Evolutionary conservation across 2,329 filamentous ascomycete species (phyloP).

Genomic region (Fusarium piperis): DNA sequence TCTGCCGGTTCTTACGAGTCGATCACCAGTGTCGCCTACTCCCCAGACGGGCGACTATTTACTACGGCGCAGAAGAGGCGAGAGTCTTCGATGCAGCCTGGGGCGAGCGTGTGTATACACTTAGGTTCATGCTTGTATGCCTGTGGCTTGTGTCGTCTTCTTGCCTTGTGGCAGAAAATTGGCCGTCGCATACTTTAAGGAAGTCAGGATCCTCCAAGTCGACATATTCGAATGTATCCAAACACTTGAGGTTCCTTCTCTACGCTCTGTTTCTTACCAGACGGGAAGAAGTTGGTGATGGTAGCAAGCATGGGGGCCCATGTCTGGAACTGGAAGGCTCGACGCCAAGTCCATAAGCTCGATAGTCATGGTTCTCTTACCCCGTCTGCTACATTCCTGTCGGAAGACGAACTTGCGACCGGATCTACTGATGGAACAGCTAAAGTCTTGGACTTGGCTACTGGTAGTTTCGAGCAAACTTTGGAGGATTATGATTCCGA

Average conservation of each 20-base stretch:
- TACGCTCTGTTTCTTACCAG: background rate
- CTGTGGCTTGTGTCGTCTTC: background rate
- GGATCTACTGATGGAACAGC: background rate
- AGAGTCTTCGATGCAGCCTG: background rate
- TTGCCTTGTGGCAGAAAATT: background rate
- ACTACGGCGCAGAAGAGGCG: background rate
- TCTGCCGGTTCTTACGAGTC: background rate
- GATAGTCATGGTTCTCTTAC: no score
- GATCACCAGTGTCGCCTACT: background rate
- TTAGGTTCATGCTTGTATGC: background rate
- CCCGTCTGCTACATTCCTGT: background rate
- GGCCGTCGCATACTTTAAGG: background rate
- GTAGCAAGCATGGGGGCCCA: background rate
- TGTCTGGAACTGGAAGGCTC: background rate
- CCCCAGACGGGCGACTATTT: background rate
- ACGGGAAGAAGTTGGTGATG: background rate
- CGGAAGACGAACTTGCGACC: background rate
- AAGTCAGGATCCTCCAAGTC: background rate
- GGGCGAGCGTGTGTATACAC: background rate
- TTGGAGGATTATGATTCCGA: background rate
- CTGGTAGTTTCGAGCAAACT: background rate
- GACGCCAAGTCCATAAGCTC: background rate
- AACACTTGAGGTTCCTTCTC: background rate
- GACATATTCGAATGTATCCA: background rate
- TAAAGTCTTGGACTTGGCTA: background rate